Conservation (phyloP, 2,329 filamentous ascomycete species). For the Nothopassalora personata region DNA sequence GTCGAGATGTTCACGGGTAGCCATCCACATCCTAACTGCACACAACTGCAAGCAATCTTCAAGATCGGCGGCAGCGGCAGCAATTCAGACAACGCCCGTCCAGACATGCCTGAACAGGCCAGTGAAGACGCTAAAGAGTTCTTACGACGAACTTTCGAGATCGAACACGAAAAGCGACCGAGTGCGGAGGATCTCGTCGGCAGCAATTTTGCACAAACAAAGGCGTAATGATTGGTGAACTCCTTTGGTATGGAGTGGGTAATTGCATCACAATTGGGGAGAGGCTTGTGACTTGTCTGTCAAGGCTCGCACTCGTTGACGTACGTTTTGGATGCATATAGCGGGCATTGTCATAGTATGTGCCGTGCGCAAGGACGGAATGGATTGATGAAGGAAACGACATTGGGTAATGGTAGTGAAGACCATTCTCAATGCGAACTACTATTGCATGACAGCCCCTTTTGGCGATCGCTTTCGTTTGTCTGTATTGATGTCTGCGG, state of each 20-base stretch:
- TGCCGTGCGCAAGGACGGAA: not conserved
- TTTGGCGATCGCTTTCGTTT: not conserved
- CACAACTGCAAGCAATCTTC: conserved; percentile 96
- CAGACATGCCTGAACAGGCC: conserved; percentile 80
- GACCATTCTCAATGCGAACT: not conserved
- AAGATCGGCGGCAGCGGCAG: conserved; percentile 76
- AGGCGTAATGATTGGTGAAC: conserved; percentile 12
- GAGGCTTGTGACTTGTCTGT: not conserved
- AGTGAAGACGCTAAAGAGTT: conserved; percentile 81
- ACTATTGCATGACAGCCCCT: not conserved
- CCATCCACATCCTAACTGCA: conserved; percentile 95
- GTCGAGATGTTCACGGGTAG: conserved; percentile 99
- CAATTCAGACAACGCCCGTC: conserved; percentile 57
- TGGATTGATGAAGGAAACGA: not conserved
- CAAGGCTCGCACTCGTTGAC: not conserved
- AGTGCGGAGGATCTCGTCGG: conserved; percentile 85
- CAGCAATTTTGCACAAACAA: conserved; percentile 58
- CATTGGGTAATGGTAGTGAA: not conserved
- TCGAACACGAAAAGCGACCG: conserved; percentile 87
- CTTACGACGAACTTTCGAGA: conserved; percentile 84
- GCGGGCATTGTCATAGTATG: not conserved
- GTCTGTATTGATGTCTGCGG: not conserved
- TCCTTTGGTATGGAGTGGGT: not conserved
- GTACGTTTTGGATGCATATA: not conserved
- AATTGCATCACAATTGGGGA: not conserved